These are phyloP conservation scores for Phylloporus scabripes DNA, from an alignment of 768 basidiomycete genomes.

Conservation along the genomic window DNA sequence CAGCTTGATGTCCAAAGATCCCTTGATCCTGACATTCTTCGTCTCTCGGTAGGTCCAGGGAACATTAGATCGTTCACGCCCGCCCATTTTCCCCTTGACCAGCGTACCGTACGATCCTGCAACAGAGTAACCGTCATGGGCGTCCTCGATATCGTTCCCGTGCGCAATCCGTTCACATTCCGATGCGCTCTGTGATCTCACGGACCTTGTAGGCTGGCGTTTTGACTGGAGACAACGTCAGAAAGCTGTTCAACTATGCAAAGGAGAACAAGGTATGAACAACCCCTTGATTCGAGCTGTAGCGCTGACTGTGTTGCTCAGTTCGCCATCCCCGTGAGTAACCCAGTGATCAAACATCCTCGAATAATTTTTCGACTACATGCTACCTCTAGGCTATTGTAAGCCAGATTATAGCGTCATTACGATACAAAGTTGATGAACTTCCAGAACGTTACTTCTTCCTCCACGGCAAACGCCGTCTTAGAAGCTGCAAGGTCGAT, in stretches of 20 bases:
- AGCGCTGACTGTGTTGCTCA: constrained; percentile 26
- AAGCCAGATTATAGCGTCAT: constrained; percentile 30
- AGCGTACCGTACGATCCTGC: constrained; percentile 11
- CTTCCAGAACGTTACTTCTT: constrained; percentile 88
- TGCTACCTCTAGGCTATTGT: constrained; percentile 59
- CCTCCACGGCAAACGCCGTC: constrained; percentile 89
- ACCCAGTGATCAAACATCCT: not conserved
- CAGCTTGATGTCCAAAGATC: not conserved
- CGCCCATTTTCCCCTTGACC: not conserved
- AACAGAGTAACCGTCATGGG: constrained; percentile 47
- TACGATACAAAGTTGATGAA: not conserved
- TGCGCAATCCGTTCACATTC: constrained; percentile 35
- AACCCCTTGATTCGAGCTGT: not conserved
- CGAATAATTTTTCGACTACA: not conserved
- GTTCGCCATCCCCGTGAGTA: constrained; percentile 83
- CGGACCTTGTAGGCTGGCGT: constrained; percentile 69
- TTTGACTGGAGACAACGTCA: constrained; percentile 89
- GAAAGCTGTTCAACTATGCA: constrained; percentile 94
- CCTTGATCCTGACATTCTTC: not conserved
- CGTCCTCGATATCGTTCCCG: constrained; percentile 79
- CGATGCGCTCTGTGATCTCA: constrained; percentile 1
- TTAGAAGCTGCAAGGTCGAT: constrained; percentile 89
- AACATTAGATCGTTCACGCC: constrained; percentile 1
- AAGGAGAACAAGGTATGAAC: constrained; percentile 70
- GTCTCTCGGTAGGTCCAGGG: constrained; percentile 11